Conservation (phyloP, 768 basidiomycete genomes). For the Strobilomyces confusus region DNA sequence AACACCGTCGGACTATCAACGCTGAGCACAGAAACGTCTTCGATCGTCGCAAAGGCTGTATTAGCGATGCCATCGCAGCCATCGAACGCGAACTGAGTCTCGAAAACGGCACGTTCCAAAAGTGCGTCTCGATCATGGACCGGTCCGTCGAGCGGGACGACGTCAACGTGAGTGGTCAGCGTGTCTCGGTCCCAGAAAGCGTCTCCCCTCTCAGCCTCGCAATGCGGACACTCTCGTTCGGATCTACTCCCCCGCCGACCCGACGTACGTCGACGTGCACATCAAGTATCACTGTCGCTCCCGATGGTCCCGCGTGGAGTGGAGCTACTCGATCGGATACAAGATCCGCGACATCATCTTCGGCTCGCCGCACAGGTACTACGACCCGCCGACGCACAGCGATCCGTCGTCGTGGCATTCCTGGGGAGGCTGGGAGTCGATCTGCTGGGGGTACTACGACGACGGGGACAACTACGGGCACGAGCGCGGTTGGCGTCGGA, state of each 20-base stretch:
- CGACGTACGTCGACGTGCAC: conserved; percentile 17
- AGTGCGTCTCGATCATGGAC: background rate
- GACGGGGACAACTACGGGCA: background rate
- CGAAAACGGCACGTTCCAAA: background rate
- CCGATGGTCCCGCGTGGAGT: background rate
- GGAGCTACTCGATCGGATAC: conserved; percentile 13
- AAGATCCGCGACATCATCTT: background rate
- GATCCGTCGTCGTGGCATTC: background rate
- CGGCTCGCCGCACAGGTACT: background rate
- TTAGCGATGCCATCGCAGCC: background rate
- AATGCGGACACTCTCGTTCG: background rate
- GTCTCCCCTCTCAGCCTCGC: too few relatives aligned
- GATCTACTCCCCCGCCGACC: conserved; percentile 6
- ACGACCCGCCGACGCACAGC: background rate
- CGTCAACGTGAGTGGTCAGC: background rate
- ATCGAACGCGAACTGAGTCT: background rate
- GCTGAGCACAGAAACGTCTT: background rate
- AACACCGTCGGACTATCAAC: background rate
- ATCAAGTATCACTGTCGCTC: conserved; percentile 8
- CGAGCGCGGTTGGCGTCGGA: background rate
- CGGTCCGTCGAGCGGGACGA: background rate
- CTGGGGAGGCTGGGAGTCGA: conserved; percentile 8
- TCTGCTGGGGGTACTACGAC: conserved; percentile 14
- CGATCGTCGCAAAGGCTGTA: background rate
- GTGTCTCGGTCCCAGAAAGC: too few relatives aligned